Base-by-base conservation (phyloP, 164 flowering plant species). In the Magnolia changhungtana region DNA sequence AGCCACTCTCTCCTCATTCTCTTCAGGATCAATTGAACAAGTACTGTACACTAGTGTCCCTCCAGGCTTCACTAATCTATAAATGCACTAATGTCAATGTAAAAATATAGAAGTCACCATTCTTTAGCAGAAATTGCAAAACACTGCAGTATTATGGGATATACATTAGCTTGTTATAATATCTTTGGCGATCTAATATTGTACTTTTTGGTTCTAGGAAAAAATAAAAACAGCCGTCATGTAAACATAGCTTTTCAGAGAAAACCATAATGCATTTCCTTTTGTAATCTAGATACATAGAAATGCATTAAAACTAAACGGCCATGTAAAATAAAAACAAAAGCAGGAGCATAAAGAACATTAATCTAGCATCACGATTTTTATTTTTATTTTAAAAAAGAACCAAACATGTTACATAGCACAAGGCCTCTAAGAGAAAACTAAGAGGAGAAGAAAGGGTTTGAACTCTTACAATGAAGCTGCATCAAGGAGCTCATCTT, bases 21-120 rank as follows among this genome's bases (percentile, higher is more conserved):
- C 98, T 76, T 82, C 90, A n/a, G 94, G 96, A 84, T 95, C 98
- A 78, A 95, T 91, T 51, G 98, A 93, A 82, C 98, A 95, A 50
- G 98, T 93, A 80, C 98, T 95, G 78, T 95, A 95, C 67, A 95
- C 86, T 49, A 95, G 84, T 24, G 92, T 81, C 37, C 98, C 98
- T 72, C 93, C 94, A 49, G 91, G 89, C 85, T 88, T 91, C 2
- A 92, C 97, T 86, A 95, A 85, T 83, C 98, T 95, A 49, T 55
- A 23, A 27, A 24, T 24, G 6, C 71, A 68, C 2, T 11, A 11
- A 31, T 29, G 37, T 29, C 71, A 37, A 14, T n/a, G 50, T 1
- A 7, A n/a, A 21, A 20, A 64, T 64, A 5, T 64, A 64, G 67
- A 64, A 64, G 23, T 8, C 67, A 19, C 19, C 67, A n/a, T 20